Base-by-base conservation (phyloP, 2,329 filamentous ascomycete species). In the Monosporascus sp. region DNA sequence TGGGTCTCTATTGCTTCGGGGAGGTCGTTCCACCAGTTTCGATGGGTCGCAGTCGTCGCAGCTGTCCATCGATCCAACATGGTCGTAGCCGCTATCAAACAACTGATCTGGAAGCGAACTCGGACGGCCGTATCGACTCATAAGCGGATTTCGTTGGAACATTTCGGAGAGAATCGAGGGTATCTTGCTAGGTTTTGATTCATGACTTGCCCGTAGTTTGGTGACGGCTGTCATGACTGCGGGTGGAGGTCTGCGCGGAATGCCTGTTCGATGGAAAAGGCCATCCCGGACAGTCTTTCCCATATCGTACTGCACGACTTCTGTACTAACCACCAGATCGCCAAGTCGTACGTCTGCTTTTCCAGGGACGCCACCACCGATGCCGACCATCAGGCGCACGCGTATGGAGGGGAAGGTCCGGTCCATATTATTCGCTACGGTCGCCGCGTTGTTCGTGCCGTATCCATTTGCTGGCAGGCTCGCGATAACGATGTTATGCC, bases 371-470 rank as follows among this genome's bases (percentile, higher is more conserved):
- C 64, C 65, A 14, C 65, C 64, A 25, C 63, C 64, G 20, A 67
- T 61, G n/a, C 64, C 65, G 27, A 68, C 62, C 54, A 67, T 54
- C 7, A 67, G 49, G 5, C 43, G 56, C n/a, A 62, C 56, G 1
- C 49, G 48, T 5, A 66, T 45, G 1, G 51, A 60, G 6, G 54
- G 51, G 22, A 61, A 62, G 7, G 44, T 56, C 5, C 56, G 43
- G 22, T 48, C 49, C 57, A 65, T 58, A 17, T 61, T 18, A 6
- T n/a, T 52, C 25, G 56, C 55, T 31, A 59, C 59, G 14, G 44
- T 50, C 3, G 60, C 62, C 24, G 60, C 60, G 39, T 55, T 59
- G 5, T 49, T 38, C 1, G 48, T 60, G 17, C 59, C 60, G 20
- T 57, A 55, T 25, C 50, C 52, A 7, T 54, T 50, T 7, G 46